Conservation (phyloP, 176 grass and related monocot species). For the Avena insularis region DNA sequence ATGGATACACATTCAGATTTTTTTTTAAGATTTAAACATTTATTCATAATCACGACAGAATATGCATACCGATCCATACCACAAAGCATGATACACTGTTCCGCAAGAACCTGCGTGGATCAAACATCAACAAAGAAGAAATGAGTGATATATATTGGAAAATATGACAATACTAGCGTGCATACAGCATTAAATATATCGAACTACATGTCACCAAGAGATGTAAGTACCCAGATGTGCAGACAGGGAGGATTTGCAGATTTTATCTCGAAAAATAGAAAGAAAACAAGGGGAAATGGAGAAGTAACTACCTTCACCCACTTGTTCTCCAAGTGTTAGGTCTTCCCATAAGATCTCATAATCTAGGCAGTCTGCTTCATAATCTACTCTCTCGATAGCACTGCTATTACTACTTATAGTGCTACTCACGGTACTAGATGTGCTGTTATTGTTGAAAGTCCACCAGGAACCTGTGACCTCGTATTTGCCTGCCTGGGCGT, state of each 20-base stretch:
- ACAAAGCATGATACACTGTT: constrained; percentile 92
- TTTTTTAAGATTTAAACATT: background rate
- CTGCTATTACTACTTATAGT: constrained; percentile 69
- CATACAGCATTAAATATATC: background rate
- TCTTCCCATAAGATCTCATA: constrained; percentile 96
- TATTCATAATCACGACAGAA: constrained; percentile 31
- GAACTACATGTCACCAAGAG: constrained; percentile 8
- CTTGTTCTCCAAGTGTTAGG: constrained; percentile 83
- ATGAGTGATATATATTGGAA: constrained; percentile 13
- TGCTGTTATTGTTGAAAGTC: constrained; percentile 76
- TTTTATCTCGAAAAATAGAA: constrained; percentile 8
- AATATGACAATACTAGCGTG: background rate
- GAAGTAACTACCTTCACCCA: constrained; percentile 79
- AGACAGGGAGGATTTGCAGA: background rate
- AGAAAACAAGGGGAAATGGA: background rate
- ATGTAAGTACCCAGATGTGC: constrained; percentile 18
- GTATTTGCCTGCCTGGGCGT: constrained; percentile 46
- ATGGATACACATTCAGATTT: constrained; percentile 21
- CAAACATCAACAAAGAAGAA: constrained; percentile 38
- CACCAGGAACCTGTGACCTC: constrained; percentile 81
- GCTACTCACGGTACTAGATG: constrained; percentile 77
- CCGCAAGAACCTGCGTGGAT: constrained; percentile 81
- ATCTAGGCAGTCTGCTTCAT: constrained; percentile 89
- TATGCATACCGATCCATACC: constrained; percentile 95
- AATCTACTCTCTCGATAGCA: constrained; percentile 71